Evolutionary conservation across 768 basidiomycete species (phyloP).

Genomic region (Auricularia cornea): DNA sequence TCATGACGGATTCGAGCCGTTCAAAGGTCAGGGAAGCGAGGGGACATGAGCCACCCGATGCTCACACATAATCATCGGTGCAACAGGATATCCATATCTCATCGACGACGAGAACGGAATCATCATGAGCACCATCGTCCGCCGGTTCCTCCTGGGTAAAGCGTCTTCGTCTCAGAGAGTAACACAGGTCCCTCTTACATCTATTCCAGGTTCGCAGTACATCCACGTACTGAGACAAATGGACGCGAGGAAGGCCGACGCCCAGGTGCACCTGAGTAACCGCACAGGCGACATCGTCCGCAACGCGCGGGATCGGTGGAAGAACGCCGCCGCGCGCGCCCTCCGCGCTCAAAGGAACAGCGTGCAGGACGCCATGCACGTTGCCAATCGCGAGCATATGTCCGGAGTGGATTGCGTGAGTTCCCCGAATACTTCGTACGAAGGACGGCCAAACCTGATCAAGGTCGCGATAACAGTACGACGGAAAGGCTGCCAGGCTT

Average conservation of each 20-base stretch:
- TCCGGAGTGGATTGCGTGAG: not conserved
- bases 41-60: constrained; percentile 15
- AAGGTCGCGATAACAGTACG: constrained; percentile 6
- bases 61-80: no score
- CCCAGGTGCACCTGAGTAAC: not conserved
- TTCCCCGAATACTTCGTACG: constrained; percentile 1
- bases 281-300: not conserved
- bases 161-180: not conserved
- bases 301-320: not conserved
- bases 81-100: constrained; percentile 36
- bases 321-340: not conserved
- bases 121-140: constrained; percentile 46
- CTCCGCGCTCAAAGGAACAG: not conserved
- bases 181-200: not conserved
- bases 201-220: not conserved
- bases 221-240: not conserved
- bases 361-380: not conserved
- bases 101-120: constrained; percentile 80
- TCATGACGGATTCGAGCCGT: constrained; percentile 69
- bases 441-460: constrained; percentile 11
- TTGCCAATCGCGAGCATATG: not conserved
- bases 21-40: constrained; percentile 46
- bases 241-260: not conserved
- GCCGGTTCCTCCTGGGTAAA: not conserved
- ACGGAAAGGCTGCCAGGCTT: constrained; percentile 5